Evolutionary conservation across 2,329 filamentous ascomycete genomes (phyloP).

Genomic region (Pestalotiopsis sp.): DNA sequence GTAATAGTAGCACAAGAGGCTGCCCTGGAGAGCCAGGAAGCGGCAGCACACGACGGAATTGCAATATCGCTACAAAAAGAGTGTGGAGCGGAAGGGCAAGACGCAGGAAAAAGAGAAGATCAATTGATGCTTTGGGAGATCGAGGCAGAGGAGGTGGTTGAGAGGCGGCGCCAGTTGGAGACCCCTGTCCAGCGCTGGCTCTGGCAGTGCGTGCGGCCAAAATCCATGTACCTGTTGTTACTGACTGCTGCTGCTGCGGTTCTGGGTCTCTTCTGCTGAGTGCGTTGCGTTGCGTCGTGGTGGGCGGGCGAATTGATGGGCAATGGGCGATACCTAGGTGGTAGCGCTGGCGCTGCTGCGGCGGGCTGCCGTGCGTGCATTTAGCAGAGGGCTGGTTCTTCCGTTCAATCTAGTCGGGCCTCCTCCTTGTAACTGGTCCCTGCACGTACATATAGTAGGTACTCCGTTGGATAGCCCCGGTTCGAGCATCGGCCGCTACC

Average conservation of each 20-base stretch:
- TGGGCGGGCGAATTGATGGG: neutral
- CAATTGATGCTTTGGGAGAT: constrained; percentile 19
- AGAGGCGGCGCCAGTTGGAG: constrained; percentile 10
- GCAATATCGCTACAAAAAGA: constrained; percentile 37
- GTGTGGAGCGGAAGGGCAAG: constrained; percentile 42
- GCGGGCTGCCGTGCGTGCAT: neutral
- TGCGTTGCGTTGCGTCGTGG: neutral
- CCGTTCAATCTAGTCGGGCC: neutral
- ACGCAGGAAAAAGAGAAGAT: constrained; percentile 33
- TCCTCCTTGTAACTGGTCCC: neutral
- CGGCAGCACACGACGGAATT: constrained; percentile 29
- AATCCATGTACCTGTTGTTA: neutral
- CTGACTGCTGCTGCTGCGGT: neutral
- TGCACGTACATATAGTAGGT: neutral
- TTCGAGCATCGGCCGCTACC: constrained; percentile 1
- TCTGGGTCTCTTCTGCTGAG: constrained; percentile 3
- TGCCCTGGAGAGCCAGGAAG: constrained; percentile 49
- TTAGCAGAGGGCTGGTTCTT: neutral
- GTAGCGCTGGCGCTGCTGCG: neutral
- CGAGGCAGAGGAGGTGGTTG: constrained; percentile 12
- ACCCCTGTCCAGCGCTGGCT: constrained; percentile 10
- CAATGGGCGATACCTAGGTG: neutral
- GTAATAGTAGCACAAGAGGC: constrained; percentile 37
- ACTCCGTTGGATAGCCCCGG: neutral
- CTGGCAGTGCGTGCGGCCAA: neutral